Conservation (phyloP, 2,329 filamentous ascomycete genomes). For the Phyllosticta citribraziliensis region DNA sequence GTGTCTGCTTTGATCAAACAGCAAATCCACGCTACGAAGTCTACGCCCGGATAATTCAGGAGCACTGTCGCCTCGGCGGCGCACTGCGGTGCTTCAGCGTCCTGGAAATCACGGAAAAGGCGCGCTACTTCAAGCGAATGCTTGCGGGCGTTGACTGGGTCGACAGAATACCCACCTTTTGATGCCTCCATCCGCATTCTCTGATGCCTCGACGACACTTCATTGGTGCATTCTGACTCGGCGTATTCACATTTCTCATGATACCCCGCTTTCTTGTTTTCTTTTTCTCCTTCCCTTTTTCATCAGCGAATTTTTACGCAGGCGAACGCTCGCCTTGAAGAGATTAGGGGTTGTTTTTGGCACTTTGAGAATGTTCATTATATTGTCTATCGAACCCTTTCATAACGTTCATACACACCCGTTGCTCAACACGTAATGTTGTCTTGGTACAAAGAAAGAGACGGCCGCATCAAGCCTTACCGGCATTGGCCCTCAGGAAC, state of each 20-base stretch:
- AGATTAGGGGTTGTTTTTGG: neutral
- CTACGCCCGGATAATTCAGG: slow-evolving; percentile 21
- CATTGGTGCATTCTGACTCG: neutral
- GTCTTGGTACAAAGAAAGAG: neutral
- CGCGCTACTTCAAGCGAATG: slow-evolving; percentile 15
- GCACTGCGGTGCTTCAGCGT: slow-evolving; percentile 21
- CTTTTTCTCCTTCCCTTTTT: neutral
- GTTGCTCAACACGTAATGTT: neutral
- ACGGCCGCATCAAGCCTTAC: neutral
- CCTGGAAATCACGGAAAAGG: slow-evolving; percentile 19
- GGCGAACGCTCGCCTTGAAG: neutral
- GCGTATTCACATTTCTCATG: neutral
- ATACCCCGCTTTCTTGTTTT: neutral
- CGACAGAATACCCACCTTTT: slow-evolving; percentile 1
- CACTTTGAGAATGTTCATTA: neutral
- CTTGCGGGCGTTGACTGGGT: slow-evolving; percentile 7
- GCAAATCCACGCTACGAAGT: slow-evolving; percentile 15
- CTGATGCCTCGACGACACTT: neutral
- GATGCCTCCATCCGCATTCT: neutral
- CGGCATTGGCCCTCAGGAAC: slow-evolving; percentile 14
- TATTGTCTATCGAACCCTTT: neutral
- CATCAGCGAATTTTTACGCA: neutral
- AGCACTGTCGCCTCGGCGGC: slow-evolving; percentile 18
- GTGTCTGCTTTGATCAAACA: neutral
- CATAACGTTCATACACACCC: neutral